phyloP scores from a whole-genome alignment of 148 eudicot species.

The Tetragonia tetragonoides region DNA sequence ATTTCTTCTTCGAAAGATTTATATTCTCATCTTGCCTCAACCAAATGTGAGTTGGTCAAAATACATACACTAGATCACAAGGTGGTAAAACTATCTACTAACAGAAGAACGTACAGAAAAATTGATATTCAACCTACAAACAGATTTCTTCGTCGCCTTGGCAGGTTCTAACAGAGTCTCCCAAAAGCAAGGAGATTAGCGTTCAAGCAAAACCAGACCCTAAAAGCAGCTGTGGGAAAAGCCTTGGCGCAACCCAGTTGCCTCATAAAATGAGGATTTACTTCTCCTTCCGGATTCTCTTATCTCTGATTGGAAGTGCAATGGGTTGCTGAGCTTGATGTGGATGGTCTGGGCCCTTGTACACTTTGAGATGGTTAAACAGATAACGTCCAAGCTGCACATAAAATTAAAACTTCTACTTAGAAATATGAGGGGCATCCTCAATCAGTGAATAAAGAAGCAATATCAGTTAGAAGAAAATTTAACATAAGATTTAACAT shows the following conservation, averaged over 20 bases:
- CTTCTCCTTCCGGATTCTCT: slow-evolving; percentile 63
- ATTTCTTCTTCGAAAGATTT: slow-evolving; percentile 3
- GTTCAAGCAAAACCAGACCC: background rate
- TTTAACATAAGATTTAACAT: no score
- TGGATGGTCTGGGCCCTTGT: slow-evolving; percentile 82
- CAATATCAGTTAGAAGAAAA: background rate
- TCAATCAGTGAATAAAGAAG: slow-evolving; percentile 5
- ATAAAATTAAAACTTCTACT: background rate
- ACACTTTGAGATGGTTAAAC: slow-evolving; percentile 93
- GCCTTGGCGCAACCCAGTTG: background rate
- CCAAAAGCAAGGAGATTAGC: no score
- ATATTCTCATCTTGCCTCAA: background rate
- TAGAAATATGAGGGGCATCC: background rate
- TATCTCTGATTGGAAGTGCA: slow-evolving; percentile 74
- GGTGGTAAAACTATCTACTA: slow-evolving; percentile 17
- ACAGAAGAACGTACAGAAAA: slow-evolving; percentile 5
- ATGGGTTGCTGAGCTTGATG: slow-evolving; percentile 86
- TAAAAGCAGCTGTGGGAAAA: background rate
- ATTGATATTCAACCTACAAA: background rate
- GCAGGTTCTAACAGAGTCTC: background rate
- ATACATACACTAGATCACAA: slow-evolving; percentile 7
- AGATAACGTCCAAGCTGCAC: slow-evolving; percentile 80
- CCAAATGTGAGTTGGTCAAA: slow-evolving; percentile 2
- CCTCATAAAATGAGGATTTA: slow-evolving; percentile 21
- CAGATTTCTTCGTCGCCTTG: background rate